Conservation (phyloP, 106 monocot genomes). For the Triglochin maritima region DNA sequence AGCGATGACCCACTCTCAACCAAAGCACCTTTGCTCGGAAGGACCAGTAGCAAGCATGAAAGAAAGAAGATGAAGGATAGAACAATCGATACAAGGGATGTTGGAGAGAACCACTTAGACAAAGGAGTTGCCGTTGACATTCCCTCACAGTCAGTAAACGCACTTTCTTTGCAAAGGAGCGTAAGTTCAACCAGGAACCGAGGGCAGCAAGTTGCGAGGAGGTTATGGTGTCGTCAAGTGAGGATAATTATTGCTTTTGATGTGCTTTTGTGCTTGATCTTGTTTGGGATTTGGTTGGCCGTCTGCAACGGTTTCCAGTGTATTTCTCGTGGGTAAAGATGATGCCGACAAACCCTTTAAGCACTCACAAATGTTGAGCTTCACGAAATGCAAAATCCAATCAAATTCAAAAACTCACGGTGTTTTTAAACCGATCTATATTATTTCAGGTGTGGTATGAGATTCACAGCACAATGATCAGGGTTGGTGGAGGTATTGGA, state of each 20-base stretch:
- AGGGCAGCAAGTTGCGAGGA: not conserved
- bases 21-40: slow-evolving; percentile 10
- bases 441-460: too few species aligned
- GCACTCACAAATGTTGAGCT: too few species aligned
- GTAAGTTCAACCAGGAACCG: slow-evolving; percentile 3
- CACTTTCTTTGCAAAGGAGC: slow-evolving; percentile 10
- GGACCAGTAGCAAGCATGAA: slow-evolving; percentile 5
- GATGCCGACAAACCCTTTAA: not conserved
- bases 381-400: too few species aligned
- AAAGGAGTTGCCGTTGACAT: not conserved
- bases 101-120: not conserved
- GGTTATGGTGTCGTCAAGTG: slow-evolving; percentile 10
- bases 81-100: not conserved
- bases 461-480: too few species aligned
- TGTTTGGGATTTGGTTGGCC: slow-evolving; percentile 12
- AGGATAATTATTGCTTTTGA: slow-evolving; percentile 9
- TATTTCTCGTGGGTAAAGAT: not conserved
- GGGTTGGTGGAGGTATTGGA: too few species aligned
- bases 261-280: slow-evolving; percentile 5
- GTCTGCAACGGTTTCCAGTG: slow-evolving; percentile 13
- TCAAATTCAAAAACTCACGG: too few species aligned
- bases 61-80: slow-evolving; percentile 15
- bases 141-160: not conserved
- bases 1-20: not conserved
- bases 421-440: too few species aligned